Evolutionary conservation across 2,329 filamentous ascomycete genomes (phyloP), one percentile per base, ranked within the genome.

Genomic region (Sarocladium oryzae): DNA sequence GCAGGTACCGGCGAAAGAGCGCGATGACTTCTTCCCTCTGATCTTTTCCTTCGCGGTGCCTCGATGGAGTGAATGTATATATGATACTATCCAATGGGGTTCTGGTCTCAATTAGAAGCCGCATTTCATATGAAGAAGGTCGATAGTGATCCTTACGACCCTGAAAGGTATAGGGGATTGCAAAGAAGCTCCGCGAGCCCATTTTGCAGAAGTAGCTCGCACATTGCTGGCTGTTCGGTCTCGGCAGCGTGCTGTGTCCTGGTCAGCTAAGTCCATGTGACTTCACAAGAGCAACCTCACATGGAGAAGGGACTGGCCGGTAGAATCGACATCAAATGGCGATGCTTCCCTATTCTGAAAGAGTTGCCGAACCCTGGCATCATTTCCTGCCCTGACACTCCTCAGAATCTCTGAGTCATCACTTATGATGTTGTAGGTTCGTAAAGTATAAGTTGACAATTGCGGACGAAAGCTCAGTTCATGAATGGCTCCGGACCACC

Each of bases 381-480:
- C 50, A 1, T 64, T 60, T 2, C 61, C 61, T 0, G 15, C 7
- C 1, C 2, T 0, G 2, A 61, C 46, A 3, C 3, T 55, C 1
- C 13, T 15, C 0, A 64, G 48, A 3, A 64, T 50, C 1, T 62
- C 54, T 1, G 57, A 56, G 0, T 57, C 2, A 0, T 11, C 4
- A 0, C 60, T 41, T 1, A 63, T 40, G 1, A 61, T 37, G 2
- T 61, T 63, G 4, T 64, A 64, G 1, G 55, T 45, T 0, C 60
- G 40, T 2, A 52, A 62, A 1, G 38, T 56, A 18, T 55, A 61
- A 1, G 41, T 58, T 1, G 55, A 32, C 0, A 57, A 21, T 0
- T 51, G 51, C 1, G 58, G 58, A 0, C 20, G 36, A 0, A 56
- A 62, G 1, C 53, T 41, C 1, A 63, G 0, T 11, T 61, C 58